These are phyloP conservation scores for Ogataea salicorniae DNA, from an alignment of 805 yeast species.

Conservation along the genomic window DNA sequence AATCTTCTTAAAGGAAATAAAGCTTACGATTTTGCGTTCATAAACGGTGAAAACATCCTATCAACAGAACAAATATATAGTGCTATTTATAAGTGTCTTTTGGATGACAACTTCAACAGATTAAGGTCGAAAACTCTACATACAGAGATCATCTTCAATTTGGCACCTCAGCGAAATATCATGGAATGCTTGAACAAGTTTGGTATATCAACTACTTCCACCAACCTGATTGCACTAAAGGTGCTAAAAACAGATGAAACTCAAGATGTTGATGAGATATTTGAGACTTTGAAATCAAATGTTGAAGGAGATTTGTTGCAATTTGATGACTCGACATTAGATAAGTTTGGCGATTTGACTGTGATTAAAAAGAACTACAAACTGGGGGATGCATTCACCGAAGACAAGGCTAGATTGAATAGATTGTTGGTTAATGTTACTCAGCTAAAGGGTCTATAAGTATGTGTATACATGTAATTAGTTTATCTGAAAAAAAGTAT, in stretches of 20 bases:
- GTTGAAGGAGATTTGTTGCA: conserved; percentile 33
- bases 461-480: neutral
- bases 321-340: conserved; percentile 30
- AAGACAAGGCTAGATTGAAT: conserved; percentile 16
- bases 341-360: conserved; percentile 29
- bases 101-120: conserved; percentile 42
- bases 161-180: conserved; percentile 68
- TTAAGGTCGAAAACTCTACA: conserved; percentile 62
- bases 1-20: conserved; percentile 41
- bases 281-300: conserved; percentile 14
- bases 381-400: conserved; percentile 12
- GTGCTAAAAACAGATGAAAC: conserved; percentile 28
- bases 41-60: conserved; percentile 53
- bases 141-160: conserved; percentile 64
- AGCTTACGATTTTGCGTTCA: conserved; percentile 56
- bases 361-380: conserved; percentile 24
- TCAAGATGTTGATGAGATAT: conserved; percentile 13
- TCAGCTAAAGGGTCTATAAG: conserved; percentile 26
- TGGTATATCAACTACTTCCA: conserved; percentile 54
- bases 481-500: neutral
- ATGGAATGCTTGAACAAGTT: conserved; percentile 66
- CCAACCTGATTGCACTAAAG: conserved; percentile 46
- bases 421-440: conserved; percentile 23
- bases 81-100: conserved; percentile 55
- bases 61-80: conserved; percentile 59